Evolutionary conservation across 345 rosid genomes (phyloP).

Genomic region (Eucalyptus globulus): DNA sequence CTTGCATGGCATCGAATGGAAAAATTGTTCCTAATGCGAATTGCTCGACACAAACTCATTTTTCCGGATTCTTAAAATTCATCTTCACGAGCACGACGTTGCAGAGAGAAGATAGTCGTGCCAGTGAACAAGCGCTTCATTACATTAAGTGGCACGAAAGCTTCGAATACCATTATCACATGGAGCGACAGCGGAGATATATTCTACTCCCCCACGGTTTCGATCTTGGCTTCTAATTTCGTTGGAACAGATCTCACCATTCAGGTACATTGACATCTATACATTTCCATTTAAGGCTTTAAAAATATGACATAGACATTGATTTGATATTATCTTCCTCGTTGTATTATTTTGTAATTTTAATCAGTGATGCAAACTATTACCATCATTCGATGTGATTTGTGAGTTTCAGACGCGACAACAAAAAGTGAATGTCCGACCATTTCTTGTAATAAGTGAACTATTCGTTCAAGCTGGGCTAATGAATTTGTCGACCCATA

Average conservation of each 20-base stretch:
- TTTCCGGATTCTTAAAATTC: not conserved
- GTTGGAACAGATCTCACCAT: conserved; percentile 50
- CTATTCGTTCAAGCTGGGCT: not conserved
- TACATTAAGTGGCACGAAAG: conserved; percentile 52
- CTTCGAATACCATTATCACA: conserved; percentile 28
- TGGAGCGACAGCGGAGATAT: conserved; percentile 42
- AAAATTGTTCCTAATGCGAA: not conserved
- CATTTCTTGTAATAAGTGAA: not conserved
- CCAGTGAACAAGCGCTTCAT: conserved; percentile 67
- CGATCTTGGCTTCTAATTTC: conserved; percentile 53
- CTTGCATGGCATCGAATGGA: not conserved
- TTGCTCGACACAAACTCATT: not conserved
- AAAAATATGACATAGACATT: not conserved
- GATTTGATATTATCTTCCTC: not conserved
- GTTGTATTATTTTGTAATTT: not conserved
- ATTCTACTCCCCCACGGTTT: conserved; percentile 33
- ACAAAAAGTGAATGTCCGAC: not conserved
- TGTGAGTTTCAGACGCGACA: not conserved
- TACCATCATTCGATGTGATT: not conserved
- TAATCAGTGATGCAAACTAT: not conserved
- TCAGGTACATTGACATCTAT: conserved; percentile 20
- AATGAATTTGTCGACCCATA: not conserved
- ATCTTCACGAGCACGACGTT: not conserved
- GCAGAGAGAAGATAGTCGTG: conserved; percentile 47
- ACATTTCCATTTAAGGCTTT: not conserved